These are phyloP conservation scores for Phaeomoniella chlamydospora DNA, from an alignment of 2,329 filamentous ascomycete species.

Conservation along the genomic window DNA sequence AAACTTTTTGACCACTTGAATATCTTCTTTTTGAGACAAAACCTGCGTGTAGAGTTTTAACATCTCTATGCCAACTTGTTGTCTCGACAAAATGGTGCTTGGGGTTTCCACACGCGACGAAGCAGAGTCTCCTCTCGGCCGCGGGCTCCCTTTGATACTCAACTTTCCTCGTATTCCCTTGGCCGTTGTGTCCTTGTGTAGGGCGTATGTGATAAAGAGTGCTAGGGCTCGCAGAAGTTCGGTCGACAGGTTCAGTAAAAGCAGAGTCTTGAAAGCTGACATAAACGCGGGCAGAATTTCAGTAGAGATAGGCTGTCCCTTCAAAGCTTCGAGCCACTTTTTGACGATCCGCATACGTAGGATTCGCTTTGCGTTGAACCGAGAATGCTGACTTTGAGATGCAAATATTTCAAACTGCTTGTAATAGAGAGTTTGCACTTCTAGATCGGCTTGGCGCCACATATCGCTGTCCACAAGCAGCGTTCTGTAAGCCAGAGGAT, in stretches of 20 bases:
- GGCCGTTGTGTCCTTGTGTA: conserved; percentile 47
- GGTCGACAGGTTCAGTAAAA: conserved; percentile 67
- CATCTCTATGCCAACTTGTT: conserved; percentile 59
- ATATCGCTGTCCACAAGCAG: conserved; percentile 85
- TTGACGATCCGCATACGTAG: conserved; percentile 87
- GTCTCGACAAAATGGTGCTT: conserved; percentile 35
- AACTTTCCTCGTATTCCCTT: conserved; percentile 29
- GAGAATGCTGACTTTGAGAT: conserved; percentile 76
- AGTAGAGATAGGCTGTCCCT: conserved; percentile 61
- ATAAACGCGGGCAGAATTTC: conserved; percentile 66
- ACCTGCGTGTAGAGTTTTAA: conserved; percentile 65
- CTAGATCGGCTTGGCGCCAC: conserved; percentile 66
- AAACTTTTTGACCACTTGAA: conserved; percentile 66
- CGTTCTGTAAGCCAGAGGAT: conserved; percentile 85
- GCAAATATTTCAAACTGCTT: conserved; percentile 81
- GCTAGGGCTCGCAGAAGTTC: conserved; percentile 78
- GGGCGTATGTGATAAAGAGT: conserved; percentile 82
- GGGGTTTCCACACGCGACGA: conserved; percentile 18
- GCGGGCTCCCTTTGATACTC: conserved; percentile 21
- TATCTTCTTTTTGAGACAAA: conserved; percentile 58
- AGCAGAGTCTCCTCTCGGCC: conserved; percentile 10
- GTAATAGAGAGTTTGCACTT: conserved; percentile 81
- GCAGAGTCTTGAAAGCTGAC: conserved; percentile 61
- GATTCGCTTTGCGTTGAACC: conserved; percentile 79
- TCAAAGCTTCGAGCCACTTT: conserved; percentile 75